phyloP scores from a whole-genome alignment of 441 rosid genomes.

The Croton setiger region DNA sequence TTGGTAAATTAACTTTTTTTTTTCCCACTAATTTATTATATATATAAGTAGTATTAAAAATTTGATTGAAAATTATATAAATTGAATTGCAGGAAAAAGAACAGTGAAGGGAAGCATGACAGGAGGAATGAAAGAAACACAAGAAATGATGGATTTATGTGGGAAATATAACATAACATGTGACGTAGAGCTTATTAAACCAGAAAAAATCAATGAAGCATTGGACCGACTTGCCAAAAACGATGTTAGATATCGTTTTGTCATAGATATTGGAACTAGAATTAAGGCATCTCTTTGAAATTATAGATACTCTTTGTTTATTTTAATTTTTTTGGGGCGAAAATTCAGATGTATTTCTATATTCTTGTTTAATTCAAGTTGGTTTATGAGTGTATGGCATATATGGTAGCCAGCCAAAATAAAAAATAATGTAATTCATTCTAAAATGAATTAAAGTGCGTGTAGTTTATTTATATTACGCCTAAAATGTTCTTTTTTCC shows the following conservation, averaged over 20 bases:
- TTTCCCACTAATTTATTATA: not conserved
- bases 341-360: no score
- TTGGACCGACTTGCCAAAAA: constrained; percentile 59
- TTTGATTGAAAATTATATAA: no score
- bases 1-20: constrained; percentile 33
- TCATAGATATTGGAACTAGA: constrained; percentile 56
- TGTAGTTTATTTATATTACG: no score
- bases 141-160: constrained; percentile 78
- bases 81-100: constrained; percentile 54
- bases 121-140: constrained; percentile 65
- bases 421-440: no score
- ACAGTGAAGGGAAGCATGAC: constrained; percentile 61
- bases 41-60: no score
- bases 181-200: constrained; percentile 54
- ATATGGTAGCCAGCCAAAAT: no score
- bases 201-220: constrained; percentile 54
- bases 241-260: constrained; percentile 79
- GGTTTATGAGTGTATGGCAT: no score
- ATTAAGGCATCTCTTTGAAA: not conserved
- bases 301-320: no score
- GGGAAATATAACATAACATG: constrained; percentile 57
- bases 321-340: no score
- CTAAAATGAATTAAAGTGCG: no score
- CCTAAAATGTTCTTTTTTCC: no score
- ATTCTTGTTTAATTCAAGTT: no score